phyloP scores from a whole-genome alignment of 1,284 basidiomycete species.

The Ceratobasidium sp. region DNA sequence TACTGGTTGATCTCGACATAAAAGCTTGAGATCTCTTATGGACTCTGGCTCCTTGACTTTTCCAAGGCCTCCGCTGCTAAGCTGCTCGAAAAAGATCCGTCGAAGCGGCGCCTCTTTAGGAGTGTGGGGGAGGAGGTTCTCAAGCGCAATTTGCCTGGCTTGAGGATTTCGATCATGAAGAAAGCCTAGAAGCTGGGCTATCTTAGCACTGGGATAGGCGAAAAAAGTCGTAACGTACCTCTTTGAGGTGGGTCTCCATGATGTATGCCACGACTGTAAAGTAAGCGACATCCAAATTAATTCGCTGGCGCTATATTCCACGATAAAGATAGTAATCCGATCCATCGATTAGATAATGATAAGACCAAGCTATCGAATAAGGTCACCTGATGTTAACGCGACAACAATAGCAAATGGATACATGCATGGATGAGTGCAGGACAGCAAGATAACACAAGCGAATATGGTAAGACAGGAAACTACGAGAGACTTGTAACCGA shows the following conservation, averaged over 20 bases:
- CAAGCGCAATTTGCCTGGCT: conserved; percentile 87
- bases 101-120: conserved; percentile 77
- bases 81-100: conserved; percentile 76
- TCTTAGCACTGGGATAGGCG: not conserved
- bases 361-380: too few relatives aligned
- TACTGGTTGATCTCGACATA: conserved; percentile 89
- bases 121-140: conserved; percentile 86
- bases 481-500: too few relatives aligned
- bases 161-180: conserved; percentile 88
- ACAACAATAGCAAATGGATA: not conserved
- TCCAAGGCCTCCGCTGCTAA: conserved; percentile 69
- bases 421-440: too few relatives aligned
- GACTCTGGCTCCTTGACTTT: conserved; percentile 74
- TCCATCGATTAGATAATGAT: too few relatives aligned
- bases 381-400: too few relatives aligned
- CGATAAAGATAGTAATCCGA: too few relatives aligned
- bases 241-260: conserved; percentile 71
- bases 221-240: conserved; percentile 60
- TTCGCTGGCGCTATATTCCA: too few relatives aligned
- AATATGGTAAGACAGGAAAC: too few relatives aligned
- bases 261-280: not conserved
- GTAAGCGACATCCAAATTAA: too few relatives aligned
- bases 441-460: too few relatives aligned
- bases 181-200: conserved; percentile 80
- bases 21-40: conserved; percentile 80